Conservation (phyloP, 192 early-diverging fungal genomes). For the Jimgerdemannia flammicorona region DNA sequence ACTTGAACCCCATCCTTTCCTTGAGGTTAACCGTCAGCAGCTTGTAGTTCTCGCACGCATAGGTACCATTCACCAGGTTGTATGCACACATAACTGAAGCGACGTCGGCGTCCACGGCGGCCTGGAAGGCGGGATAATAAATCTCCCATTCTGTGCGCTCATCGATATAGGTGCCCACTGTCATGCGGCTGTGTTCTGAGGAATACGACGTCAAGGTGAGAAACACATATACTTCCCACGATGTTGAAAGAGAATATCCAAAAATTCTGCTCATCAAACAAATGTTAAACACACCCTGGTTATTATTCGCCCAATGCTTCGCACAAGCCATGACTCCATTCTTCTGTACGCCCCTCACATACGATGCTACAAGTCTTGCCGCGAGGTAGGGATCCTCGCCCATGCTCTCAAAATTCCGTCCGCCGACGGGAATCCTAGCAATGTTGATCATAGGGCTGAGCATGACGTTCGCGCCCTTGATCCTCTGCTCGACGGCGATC, state of each 20-base stretch:
- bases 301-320: slow-evolving; percentile 20
- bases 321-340: slow-evolving; percentile 45
- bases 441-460: slow-evolving; percentile 12
- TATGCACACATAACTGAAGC: slow-evolving; percentile 61
- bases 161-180: slow-evolving; percentile 36
- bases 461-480: slow-evolving; percentile 9
- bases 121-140: slow-evolving; percentile 57
- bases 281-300: too few relatives aligned
- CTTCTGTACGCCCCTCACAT: slow-evolving; percentile 48
- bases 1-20: slow-evolving; percentile 50
- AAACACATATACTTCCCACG: neutral
- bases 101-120: slow-evolving; percentile 46
- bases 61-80: slow-evolving; percentile 54
- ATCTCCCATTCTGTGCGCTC: slow-evolving; percentile 55
- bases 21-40: slow-evolving; percentile 46
- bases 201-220: slow-evolving; percentile 8
- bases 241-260: neutral
- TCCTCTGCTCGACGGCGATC: slow-evolving; percentile 2
- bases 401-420: slow-evolving; percentile 13
- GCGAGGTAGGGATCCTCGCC: slow-evolving; percentile 47
- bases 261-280: too few relatives aligned
- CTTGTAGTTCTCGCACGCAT: slow-evolving; percentile 50
- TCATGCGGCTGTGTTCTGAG: slow-evolving; percentile 35
- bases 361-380: slow-evolving; percentile 40
- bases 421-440: slow-evolving; percentile 9